phyloP scores from a whole-genome alignment of 495 filamentous ascomycete genomes.

The Tuber magnatum region DNA sequence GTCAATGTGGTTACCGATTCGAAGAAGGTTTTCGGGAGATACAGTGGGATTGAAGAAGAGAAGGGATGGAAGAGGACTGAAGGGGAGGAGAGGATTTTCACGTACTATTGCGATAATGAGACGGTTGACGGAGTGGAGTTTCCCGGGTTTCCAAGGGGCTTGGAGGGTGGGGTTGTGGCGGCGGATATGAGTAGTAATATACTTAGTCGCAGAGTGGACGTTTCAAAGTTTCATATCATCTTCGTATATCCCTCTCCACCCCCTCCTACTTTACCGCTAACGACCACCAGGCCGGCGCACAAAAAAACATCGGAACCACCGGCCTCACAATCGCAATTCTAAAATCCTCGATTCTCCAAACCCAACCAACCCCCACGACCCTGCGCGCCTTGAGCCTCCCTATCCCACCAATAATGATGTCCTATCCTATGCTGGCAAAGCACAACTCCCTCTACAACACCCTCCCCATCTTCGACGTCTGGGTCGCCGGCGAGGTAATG shows the following conservation, averaged over 20 bases:
- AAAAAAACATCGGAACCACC: constrained; percentile 84
- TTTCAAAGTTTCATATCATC: constrained; percentile 63
- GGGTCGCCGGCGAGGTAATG: constrained; percentile 79
- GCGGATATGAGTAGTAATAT: constrained; percentile 87
- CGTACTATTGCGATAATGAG: constrained; percentile 93
- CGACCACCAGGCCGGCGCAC: constrained; percentile 54
- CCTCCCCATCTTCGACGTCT: constrained; percentile 86
- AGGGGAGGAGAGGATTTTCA: constrained; percentile 58
- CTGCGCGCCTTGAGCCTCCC: constrained; percentile 70
- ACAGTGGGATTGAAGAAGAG: constrained; percentile 72
- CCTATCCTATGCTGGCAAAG: constrained; percentile 73
- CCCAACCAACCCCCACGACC: constrained; percentile 54
- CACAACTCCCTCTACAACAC: constrained; percentile 93
- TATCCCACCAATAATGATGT: constrained; percentile 66
- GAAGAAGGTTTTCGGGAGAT: constrained; percentile 71
- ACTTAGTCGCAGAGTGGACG: constrained; percentile 55
- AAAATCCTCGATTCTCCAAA: constrained; percentile 61
- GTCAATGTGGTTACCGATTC: constrained; percentile 74
- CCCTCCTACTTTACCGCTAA: constrained; percentile 5
- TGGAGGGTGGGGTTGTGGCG: constrained; percentile 57
- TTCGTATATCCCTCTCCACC: constrained; percentile 51
- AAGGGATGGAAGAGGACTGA: constrained; percentile 68
- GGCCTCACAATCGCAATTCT: constrained; percentile 80
- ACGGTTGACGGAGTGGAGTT: constrained; percentile 95
- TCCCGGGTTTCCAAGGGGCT: constrained; percentile 59